Conservation (phyloP, 208 protist genomes). For the Leishmania lainsoni region DNA sequence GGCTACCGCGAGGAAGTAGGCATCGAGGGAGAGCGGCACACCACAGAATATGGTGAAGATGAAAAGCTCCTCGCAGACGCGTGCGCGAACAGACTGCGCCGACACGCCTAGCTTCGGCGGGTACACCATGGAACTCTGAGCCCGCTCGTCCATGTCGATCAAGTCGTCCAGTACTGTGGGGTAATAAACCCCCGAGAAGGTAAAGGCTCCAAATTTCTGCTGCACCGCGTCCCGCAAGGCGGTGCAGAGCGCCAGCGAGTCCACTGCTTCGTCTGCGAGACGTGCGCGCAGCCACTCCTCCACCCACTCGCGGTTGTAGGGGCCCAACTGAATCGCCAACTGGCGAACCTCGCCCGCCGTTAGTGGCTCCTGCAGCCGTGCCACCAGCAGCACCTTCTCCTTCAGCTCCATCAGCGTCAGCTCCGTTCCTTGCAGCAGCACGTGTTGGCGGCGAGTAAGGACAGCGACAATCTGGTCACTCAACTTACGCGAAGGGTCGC, state of each 20-base stretch:
- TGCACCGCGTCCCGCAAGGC: slow-evolving; percentile 32
- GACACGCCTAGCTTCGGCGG: slow-evolving; percentile 17
- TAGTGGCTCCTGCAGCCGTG: slow-evolving; percentile 49
- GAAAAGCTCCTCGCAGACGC: slow-evolving; percentile 50
- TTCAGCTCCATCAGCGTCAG: slow-evolving; percentile 51
- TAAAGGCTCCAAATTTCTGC: slow-evolving; percentile 27
- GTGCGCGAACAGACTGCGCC: slow-evolving; percentile 31
- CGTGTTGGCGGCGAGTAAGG: slow-evolving; percentile 42
- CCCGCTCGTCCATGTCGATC: slow-evolving; percentile 63
- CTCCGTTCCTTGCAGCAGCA: slow-evolving; percentile 53
- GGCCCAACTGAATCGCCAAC: slow-evolving; percentile 40
- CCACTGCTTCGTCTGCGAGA: neutral
- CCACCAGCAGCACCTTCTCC: slow-evolving; percentile 56
- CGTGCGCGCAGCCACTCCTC: slow-evolving; percentile 26
- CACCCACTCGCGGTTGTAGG: slow-evolving; percentile 30
- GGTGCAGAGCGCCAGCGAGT: slow-evolving; percentile 23
- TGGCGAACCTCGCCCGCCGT: slow-evolving; percentile 26
- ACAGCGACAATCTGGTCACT: slow-evolving; percentile 56
- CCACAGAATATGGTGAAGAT: slow-evolving; percentile 36
- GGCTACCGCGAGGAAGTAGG: slow-evolving; percentile 77
- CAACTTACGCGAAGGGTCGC: slow-evolving; percentile 32
- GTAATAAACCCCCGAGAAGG: slow-evolving; percentile 54
- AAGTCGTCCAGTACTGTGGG: slow-evolving; percentile 57
- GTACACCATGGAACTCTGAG: slow-evolving; percentile 23
- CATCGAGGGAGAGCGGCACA: slow-evolving; percentile 55